These are phyloP conservation scores for Fallopia convolvulus DNA, from an alignment of 148 eudicot species.

Conservation along the genomic window DNA sequence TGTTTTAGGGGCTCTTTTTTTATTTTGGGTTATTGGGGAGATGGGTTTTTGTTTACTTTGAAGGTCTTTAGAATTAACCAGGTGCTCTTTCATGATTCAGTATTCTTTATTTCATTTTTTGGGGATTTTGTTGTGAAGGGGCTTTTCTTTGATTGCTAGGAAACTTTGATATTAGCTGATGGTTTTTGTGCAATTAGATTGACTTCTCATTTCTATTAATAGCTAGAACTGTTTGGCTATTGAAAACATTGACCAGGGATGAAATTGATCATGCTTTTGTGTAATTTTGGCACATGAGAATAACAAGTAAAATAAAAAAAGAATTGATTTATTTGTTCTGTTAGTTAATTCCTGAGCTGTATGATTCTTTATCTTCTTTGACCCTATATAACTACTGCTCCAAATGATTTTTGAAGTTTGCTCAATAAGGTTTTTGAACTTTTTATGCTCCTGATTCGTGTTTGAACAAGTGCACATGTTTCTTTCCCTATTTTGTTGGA, in stretches of 20 bases:
- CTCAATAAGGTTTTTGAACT: neutral
- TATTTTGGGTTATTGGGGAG: neutral
- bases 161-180: neutral
- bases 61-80: neutral
- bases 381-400: neutral
- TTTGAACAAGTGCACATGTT: neutral
- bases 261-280: neutral
- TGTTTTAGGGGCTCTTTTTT: conserved; percentile 2
- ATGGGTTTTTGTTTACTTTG: neutral
- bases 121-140: neutral
- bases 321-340: neutral
- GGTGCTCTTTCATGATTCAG: neutral
- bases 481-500: neutral
- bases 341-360: neutral
- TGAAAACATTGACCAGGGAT: neutral
- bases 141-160: neutral
- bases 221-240: neutral
- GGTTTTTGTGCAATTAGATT: neutral
- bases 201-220: neutral
- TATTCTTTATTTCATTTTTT: neutral
- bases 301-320: neutral
- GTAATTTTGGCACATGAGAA: neutral
- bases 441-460: neutral
- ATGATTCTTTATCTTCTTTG: neutral
- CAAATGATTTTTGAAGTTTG: neutral